Evolutionary conservation across 371 early-diverging fungal genomes (phyloP).

Genomic region (Haplosporangium sp.): DNA sequence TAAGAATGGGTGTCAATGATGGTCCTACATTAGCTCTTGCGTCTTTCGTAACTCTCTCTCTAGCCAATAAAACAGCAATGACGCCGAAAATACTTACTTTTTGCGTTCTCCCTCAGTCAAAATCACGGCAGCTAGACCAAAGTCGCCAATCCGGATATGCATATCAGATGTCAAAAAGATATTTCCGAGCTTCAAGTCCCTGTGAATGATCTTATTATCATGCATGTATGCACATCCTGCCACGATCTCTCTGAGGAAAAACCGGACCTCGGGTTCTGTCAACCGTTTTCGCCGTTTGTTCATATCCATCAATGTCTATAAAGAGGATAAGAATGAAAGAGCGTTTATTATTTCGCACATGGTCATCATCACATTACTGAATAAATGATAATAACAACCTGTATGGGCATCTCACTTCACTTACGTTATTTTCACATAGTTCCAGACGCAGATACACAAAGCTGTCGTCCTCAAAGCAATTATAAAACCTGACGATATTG

Average conservation of each 20-base stretch:
- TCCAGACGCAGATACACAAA: constrained; percentile 97
- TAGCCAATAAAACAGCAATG: too few species aligned
- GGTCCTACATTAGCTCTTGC: background rate
- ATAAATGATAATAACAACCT: too few species aligned
- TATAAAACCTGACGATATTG: constrained; percentile 87
- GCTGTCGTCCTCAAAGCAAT: constrained; percentile 88
- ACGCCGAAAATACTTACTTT: constrained; percentile 65
- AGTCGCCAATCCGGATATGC: constrained; percentile 96
- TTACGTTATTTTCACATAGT: constrained; percentile 90
- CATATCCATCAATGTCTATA: constrained; percentile 85
- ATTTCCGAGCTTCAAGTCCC: constrained; percentile 98
- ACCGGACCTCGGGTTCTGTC: constrained; percentile 91
- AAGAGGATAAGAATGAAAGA: background rate
- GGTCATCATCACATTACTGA: too few species aligned
- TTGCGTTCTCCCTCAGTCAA: constrained; percentile 84
- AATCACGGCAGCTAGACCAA: constrained; percentile 93
- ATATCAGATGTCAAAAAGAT: constrained; percentile 87
- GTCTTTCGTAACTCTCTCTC: background rate
- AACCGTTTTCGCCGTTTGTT: constrained; percentile 81
- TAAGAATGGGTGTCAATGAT: constrained; percentile 23
- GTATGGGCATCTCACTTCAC: background rate
- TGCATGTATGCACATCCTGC: constrained; percentile 92
- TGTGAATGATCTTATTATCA: constrained; percentile 86
- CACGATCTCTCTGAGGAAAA: constrained; percentile 88
- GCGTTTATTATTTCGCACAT: too few species aligned